Conservation (phyloP, 2,329 filamentous ascomycete species). For the Davidsoniella virescens region DNA sequence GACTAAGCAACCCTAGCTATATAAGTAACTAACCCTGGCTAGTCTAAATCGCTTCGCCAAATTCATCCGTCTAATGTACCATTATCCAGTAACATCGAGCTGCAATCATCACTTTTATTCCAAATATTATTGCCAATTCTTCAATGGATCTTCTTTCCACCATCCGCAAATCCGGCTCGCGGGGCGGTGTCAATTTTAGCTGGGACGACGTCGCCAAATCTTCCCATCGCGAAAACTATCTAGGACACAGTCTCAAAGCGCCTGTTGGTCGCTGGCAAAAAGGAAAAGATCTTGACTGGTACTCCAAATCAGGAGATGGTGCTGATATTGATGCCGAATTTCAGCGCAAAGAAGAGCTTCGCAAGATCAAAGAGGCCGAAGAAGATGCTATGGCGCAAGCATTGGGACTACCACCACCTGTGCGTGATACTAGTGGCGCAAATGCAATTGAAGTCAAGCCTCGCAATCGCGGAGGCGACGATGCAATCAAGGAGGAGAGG, state of each 20-base stretch:
- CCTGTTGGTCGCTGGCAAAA: conserved; percentile 88
- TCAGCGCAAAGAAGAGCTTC: conserved; percentile 60
- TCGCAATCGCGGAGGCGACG: neutral
- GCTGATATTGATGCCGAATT: conserved; percentile 35
- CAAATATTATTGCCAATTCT: too few species aligned
- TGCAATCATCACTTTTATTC: too few species aligned
- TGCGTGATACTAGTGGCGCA: conserved; percentile 39
- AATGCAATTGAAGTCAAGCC: conserved; percentile 49
- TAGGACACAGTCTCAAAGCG: conserved; percentile 83
- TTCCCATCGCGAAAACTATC: conserved; percentile 71
- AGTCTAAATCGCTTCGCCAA: too few species aligned
- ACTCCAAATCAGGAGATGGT: conserved; percentile 38
- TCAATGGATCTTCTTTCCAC: conserved; percentile 84
- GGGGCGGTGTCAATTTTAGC: conserved; percentile 88
- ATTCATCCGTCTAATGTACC: too few species aligned
- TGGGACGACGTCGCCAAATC: conserved; percentile 90
- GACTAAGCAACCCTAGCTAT: too few species aligned
- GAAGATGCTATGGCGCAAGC: conserved; percentile 78
- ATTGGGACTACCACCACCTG: conserved; percentile 59
- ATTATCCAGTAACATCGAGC: too few species aligned
- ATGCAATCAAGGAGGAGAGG: neutral
- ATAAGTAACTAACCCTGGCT: too few species aligned
- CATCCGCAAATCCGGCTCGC: conserved; percentile 77
- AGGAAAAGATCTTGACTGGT: conserved; percentile 50
- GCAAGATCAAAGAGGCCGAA: conserved; percentile 74